Evolutionary conservation across 164 flowering plant genomes (phyloP).

Genomic region (Macadamia tetraphylla): DNA sequence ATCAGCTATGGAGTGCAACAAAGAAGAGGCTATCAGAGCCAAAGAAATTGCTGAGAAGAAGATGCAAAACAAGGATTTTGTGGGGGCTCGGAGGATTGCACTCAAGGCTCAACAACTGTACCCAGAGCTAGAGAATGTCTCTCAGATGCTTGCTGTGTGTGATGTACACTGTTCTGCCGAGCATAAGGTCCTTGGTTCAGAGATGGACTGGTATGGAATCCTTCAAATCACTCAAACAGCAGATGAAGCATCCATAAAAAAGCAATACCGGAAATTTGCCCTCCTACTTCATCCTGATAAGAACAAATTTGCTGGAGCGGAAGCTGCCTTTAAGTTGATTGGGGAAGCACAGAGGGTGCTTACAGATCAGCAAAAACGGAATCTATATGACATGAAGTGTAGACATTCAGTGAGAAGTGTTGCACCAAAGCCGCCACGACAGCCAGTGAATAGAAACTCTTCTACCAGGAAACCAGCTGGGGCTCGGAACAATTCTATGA

Average conservation of each 20-base stretch:
- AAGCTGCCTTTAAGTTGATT: conserved; percentile 76
- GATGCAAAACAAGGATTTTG: conserved; percentile 58
- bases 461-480: conserved; percentile 17
- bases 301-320: conserved; percentile 79
- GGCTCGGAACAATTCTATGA: conserved; percentile 12
- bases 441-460: conserved; percentile 10
- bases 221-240: conserved; percentile 62
- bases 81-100: conserved; percentile 54
- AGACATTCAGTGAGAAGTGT: conserved; percentile 13
- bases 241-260: conserved; percentile 61
- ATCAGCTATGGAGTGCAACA: conserved; percentile 73
- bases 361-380: conserved; percentile 38
- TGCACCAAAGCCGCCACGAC: conserved; percentile 20
- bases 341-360: conserved; percentile 74
- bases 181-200: conserved; percentile 36
- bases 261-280: conserved; percentile 74
- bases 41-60: conserved; percentile 62
- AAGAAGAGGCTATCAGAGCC: conserved; percentile 79
- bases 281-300: conserved; percentile 85
- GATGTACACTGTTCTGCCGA: conserved; percentile 74
- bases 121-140: conserved; percentile 52
- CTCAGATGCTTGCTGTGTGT: conserved; percentile 67
- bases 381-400: conserved; percentile 41
- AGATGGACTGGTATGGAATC: conserved; percentile 74
- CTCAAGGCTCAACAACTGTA: conserved; percentile 60